Percentiles rank a stretch among this genome's conserved stretches.
Evolutionary conservation across 352 stramenopile genomes (phyloP).

Genomic region (Phytophthora pseudosyringae): DNA sequence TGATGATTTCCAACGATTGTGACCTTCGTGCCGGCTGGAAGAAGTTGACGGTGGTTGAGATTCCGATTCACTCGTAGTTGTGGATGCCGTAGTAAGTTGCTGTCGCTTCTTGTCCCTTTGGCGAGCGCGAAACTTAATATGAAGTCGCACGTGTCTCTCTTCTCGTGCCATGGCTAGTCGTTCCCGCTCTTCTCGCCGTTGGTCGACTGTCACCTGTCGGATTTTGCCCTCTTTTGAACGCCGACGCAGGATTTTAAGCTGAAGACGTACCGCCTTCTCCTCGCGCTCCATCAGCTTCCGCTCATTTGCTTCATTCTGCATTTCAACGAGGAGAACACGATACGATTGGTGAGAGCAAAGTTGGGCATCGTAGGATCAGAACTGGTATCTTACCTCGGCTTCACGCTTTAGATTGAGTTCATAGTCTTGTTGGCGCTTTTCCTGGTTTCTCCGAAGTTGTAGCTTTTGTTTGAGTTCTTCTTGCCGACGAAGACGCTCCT

Average conservation of each 20-base stretch:
- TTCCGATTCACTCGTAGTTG: constrained; percentile 25
- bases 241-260: constrained; percentile 62
- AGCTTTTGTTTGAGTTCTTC: constrained; percentile 63
- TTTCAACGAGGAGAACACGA: background rate
- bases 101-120: constrained; percentile 26
- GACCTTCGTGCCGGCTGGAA: constrained; percentile 14
- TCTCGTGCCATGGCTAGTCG: constrained; percentile 73
- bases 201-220: constrained; percentile 49
- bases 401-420: constrained; percentile 46
- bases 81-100: constrained; percentile 20
- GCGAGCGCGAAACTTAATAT: constrained; percentile 50
- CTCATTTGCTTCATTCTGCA: constrained; percentile 63
- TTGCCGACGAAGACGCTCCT: constrained; percentile 41
- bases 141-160: constrained; percentile 61
- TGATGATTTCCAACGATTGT: constrained; percentile 8
- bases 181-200: constrained; percentile 74
- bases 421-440: constrained; percentile 45
- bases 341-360: constrained; percentile 9
- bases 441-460: constrained; percentile 36
- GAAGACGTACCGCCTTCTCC: constrained; percentile 63
- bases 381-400: constrained; percentile 34
- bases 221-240: constrained; percentile 54
- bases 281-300: constrained; percentile 75
- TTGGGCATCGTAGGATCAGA: background rate
- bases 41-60: constrained; percentile 15